phyloP scores from a whole-genome alignment of 441 rosid species.

The Omphalea diandra region DNA sequence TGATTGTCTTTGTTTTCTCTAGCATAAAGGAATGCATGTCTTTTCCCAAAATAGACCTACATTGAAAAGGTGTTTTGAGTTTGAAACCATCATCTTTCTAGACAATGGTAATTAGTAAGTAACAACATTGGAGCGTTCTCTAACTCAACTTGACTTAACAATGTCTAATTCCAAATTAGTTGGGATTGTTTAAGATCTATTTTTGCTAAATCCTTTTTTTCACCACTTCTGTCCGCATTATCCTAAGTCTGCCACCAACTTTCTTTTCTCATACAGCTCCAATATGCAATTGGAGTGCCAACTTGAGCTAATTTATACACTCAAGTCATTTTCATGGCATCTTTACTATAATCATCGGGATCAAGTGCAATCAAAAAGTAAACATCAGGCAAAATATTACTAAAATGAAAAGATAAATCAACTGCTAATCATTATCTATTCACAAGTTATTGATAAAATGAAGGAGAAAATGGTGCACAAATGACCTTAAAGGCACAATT shows the following conservation, averaged over 20 bases:
- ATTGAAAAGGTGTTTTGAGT: background rate
- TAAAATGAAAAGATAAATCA: background rate
- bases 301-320: background rate
- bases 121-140: background rate
- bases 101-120: no score
- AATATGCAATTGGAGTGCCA: no score
- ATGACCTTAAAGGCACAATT: constrained; percentile 79
- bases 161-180: no score
- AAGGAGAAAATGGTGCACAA: background rate
- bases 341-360: background rate
- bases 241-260: no score
- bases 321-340: background rate
- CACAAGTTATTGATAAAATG: background rate
- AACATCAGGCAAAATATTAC: background rate
- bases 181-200: no score
- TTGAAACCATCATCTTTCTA: background rate
- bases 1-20: background rate
- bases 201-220: no score
- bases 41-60: background rate
- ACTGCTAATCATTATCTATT: background rate
- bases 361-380: background rate
- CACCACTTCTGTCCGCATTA: no score
- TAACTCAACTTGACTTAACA: background rate
- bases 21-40: background rate
- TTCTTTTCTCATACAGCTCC: no score